Base-by-base conservation (phyloP, 192 early-diverging fungal genomes). In the Dissophora globulifera region DNA sequence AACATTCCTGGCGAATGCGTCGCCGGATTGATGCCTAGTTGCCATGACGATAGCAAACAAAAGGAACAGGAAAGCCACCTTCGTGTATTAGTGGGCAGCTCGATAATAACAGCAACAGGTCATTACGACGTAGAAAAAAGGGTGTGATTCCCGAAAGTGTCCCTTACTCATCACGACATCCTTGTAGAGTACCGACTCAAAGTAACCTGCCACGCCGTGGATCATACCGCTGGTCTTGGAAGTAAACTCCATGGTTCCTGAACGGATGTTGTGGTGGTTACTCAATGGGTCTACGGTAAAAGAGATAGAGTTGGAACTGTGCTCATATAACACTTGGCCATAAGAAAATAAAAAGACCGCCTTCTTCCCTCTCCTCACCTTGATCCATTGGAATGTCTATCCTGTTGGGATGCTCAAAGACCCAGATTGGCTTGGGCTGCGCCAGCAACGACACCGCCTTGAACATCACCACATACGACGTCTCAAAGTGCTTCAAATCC, bases 401-500 rank as follows among this genome's bases (percentile, higher is more conserved):
- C 25, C 67, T 62, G 61, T 87, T 83, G n/a, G 93, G 92, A 79
- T 97, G 96, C 20, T 82, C 58, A 78, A 97, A 98, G 12, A 63
- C 64, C 96, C 95, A 98, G 43, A 95, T 76, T 22, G 83, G 58
- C 72, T 91, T 75, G 8, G 94, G 86, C n/a, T 84, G 72, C 2
- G 88, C 89, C 31, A 97, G 69, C 32, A 90, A 69, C 20, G 83
- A 71, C 8, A 90, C 89, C 17, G 90, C 85, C 43, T 93, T 89
- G 69, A 99, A 92, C 83, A 96, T 96, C 35, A 98, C 98, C n/a
- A 99, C 96, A 72, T 95, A 99, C 0, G 95, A 94, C 17, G 95
- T 98, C 72, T 99, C 95, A 38, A 93, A 83, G 50, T 91, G 86
- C 11, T 63, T 76, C 9, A 82, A 30, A 55, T 89, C 92, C 51